Evolutionary conservation across 192 early-diverging fungal genomes (phyloP), one percentile per base, ranked within the genome.

Genomic region (Phycomyces blakesleeanus): DNA sequence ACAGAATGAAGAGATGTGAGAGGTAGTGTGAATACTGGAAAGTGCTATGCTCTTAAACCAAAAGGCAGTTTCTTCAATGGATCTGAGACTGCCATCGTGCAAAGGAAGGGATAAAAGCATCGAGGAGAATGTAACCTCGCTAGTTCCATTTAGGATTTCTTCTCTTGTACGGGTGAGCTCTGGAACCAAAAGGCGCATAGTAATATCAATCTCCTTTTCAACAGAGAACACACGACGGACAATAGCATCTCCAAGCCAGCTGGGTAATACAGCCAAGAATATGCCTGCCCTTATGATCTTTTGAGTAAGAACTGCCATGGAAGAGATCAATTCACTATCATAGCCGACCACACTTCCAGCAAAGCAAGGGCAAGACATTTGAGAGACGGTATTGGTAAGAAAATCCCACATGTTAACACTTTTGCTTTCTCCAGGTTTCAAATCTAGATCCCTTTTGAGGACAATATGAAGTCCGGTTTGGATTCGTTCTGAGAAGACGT

Each of bases 11-110:
- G 47, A 20, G 11, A 68, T 56, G 26, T 56, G 41, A 9, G 59
- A 62, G 21, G 67, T 68, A 8, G 67, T 68, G 24, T 68, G 67
- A 40, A 68, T 62, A 57, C 67, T 68, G n/a, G 67, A 59, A 49
- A 68, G 53, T 7, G 59, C 34, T 8, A 68, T 56, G 14, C 62
- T 49, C 15, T 68, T 61, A 21, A 68, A 55, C 18, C 39, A 57
- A 29, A 56, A 61, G n/a, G 59, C 67, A 11, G 53, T 37, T 18
- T 68, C 67, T 68, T 68, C 20, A 7, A 34, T n/a, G 5, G 59
- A 24, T 26, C 53, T 39, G 3, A 39, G 6, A 6, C n/a, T 21
- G 3, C 67, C 67, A 42, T 68, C 59, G 39, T 26, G 38, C 15
- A 57, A 55, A 10, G 53, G 59, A 20, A 57, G 34, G 50, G 55